Percentiles rank a stretch among this genome's conserved stretches.
phyloP scores from a whole-genome alignment of 768 basidiomycete genomes.

The Coprinopsis cinerea region DNA sequence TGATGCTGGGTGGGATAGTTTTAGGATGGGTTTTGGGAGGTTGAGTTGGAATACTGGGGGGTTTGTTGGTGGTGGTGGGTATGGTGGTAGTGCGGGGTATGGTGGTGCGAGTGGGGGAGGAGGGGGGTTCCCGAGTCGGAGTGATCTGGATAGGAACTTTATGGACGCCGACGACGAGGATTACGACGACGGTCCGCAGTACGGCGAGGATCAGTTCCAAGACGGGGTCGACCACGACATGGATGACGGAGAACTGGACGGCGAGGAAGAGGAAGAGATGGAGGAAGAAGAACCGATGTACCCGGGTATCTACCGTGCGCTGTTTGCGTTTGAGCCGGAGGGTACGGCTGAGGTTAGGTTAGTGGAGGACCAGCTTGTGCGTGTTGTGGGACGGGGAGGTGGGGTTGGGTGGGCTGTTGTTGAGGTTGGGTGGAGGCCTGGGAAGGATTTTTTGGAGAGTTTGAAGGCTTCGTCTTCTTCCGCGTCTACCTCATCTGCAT shows the following conservation, averaged over 20 bases:
- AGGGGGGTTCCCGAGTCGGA: conserved; percentile 35
- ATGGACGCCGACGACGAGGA: conserved; percentile 17
- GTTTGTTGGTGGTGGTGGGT: conserved; percentile 7
- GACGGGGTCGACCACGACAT: conserved; percentile 8
- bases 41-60: conserved; percentile 19
- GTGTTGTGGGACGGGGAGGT: conserved; percentile 68
- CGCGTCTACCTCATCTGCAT: no score
- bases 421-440: conserved; percentile 19
- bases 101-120: conserved; percentile 17
- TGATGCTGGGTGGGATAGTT: conserved; percentile 23
- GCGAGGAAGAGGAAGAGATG: conserved; percentile 17
- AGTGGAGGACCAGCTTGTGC: conserved; percentile 70
- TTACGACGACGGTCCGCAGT: conserved; percentile 26
- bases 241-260: not conserved
- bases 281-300: conserved; percentile 42
- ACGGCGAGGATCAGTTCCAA: conserved; percentile 18
- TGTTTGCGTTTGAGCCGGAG: conserved; percentile 77
- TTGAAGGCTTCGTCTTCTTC: no score
- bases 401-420: conserved; percentile 81
- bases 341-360: conserved; percentile 80
- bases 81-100: conserved; percentile 8
- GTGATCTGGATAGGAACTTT: conserved; percentile 33
- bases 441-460: conserved; percentile 71
- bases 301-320: conserved; percentile 70
- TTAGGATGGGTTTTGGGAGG: conserved; percentile 23